Evolutionary conservation across 2,329 filamentous ascomycete species (phyloP).

Genomic region (Hawksworthiomyces lignivorus): DNA sequence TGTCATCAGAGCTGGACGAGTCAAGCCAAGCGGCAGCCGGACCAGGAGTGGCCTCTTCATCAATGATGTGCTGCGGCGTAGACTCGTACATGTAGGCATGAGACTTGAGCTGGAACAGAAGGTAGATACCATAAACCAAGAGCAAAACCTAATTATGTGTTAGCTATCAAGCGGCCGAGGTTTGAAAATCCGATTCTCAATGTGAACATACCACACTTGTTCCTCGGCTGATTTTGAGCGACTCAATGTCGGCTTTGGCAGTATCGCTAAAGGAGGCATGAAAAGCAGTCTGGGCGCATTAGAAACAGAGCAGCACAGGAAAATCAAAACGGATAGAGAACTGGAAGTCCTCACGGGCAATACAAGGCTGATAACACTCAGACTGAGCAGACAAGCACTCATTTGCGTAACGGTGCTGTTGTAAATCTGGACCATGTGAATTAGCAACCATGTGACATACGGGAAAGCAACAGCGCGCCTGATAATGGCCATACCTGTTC

Average conservation of each 20-base stretch:
- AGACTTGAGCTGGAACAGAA: conserved; percentile 86
- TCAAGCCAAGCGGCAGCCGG: conserved; percentile 77
- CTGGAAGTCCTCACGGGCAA: conserved; percentile 53
- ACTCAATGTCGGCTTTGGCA: conserved; percentile 56
- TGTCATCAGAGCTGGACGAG: conserved; percentile 39
- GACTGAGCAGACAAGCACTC: conserved; percentile 84
- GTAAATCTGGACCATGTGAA: conserved; percentile 57
- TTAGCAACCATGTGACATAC: neutral
- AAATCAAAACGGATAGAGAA: too few relatives aligned
- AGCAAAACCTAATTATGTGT: conserved; percentile 52
- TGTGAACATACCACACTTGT: conserved; percentile 77
- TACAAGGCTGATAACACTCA: conserved; percentile 83
- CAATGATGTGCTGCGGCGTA: conserved; percentile 85
- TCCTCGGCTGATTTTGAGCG: conserved; percentile 78
- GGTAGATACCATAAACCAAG: conserved; percentile 73
- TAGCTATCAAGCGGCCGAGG: neutral
- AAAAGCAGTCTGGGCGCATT: conserved; percentile 62
- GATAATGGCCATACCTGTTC: conserved; percentile 67
- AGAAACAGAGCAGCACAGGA: neutral
- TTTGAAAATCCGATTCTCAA: too few relatives aligned
- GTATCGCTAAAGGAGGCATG: conserved; percentile 72
- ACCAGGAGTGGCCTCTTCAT: conserved; percentile 82
- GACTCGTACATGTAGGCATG: conserved; percentile 89
- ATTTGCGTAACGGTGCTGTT: conserved; percentile 94
- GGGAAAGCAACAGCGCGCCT: neutral